These are phyloP conservation scores for Stevia rebaudiana DNA, from an alignment of 140 eudicot genomes.

Conservation along the genomic window DNA sequence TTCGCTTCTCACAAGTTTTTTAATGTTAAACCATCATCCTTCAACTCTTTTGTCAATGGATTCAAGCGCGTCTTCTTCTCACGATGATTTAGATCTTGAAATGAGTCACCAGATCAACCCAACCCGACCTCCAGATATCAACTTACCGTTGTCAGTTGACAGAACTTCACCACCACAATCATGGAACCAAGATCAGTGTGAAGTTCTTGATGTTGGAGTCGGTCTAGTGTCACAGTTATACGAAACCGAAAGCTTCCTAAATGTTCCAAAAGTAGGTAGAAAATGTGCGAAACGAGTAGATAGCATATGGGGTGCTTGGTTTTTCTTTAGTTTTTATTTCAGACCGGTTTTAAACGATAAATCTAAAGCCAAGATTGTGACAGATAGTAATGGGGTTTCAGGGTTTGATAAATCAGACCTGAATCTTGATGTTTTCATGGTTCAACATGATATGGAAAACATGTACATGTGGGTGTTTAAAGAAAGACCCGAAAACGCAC, in stretches of 20 bases:
- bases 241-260: conserved; percentile 58
- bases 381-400: conserved; percentile 66
- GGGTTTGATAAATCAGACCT: conserved; percentile 83
- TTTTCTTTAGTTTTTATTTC: conserved; percentile 81
- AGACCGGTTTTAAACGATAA: conserved; percentile 71
- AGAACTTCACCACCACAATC: conserved; percentile 62
- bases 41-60: conserved; percentile 91
- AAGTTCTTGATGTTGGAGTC: conserved; percentile 68
- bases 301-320: conserved; percentile 98
- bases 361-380: conserved; percentile 60
- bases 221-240: conserved; percentile 61
- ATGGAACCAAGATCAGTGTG: conserved; percentile 60
- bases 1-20: conserved; percentile 54
- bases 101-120: conserved; percentile 55
- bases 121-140: conserved; percentile 66
- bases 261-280: conserved; percentile 52
- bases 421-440: conserved; percentile 82
- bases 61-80: conserved; percentile 81
- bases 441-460: conserved; percentile 94
- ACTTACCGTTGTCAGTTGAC: conserved; percentile 46
- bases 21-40: conserved; percentile 67
- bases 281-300: conserved; percentile 76
- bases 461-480: conserved; percentile 98
- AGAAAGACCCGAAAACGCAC: conserved; percentile 79
- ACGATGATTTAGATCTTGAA: conserved; percentile 65